Conservation (phyloP, 2,329 filamentous ascomycete genomes). For the Pseudogymnoascus sp. region DNA sequence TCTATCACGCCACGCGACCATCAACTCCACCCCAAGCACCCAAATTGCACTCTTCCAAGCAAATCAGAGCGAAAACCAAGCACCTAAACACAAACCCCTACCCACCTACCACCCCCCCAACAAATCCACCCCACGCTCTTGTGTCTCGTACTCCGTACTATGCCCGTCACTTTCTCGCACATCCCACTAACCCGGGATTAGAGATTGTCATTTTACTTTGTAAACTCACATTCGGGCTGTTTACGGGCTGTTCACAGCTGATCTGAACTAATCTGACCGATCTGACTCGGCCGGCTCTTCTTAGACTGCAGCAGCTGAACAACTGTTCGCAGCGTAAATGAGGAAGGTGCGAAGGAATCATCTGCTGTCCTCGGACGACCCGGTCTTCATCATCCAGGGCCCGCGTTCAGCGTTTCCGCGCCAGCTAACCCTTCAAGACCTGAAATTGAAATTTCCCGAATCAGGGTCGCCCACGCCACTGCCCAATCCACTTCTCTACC, state of each 20-base stretch:
- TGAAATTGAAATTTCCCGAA: neutral
- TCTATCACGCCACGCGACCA: neutral
- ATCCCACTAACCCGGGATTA: neutral
- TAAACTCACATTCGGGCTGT: neutral
- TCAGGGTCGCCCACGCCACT: neutral
- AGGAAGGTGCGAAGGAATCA: neutral
- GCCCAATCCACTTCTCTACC: neutral
- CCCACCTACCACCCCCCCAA: no score
- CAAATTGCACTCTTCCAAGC: neutral
- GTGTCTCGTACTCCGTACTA: neutral
- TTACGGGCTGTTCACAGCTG: neutral
- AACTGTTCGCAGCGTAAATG: neutral
- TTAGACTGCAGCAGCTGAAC: neutral
- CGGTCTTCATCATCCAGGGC: neutral
- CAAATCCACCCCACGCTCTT: slow-evolving; percentile 1
- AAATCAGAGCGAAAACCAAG: neutral
- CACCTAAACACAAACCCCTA: no score
- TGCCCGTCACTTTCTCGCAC: neutral
- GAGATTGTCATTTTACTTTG: slow-evolving; percentile 5
- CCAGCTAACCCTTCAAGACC: neutral
- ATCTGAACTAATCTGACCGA: neutral
- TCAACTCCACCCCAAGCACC: neutral
- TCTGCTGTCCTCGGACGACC: neutral
- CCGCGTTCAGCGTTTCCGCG: neutral
- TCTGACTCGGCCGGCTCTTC: neutral